Percentiles rank a stretch among this genome's conserved stretches.
Conservation (phyloP, 352 stramenopile species). For the Hyaloperonospora brassicae region DNA sequence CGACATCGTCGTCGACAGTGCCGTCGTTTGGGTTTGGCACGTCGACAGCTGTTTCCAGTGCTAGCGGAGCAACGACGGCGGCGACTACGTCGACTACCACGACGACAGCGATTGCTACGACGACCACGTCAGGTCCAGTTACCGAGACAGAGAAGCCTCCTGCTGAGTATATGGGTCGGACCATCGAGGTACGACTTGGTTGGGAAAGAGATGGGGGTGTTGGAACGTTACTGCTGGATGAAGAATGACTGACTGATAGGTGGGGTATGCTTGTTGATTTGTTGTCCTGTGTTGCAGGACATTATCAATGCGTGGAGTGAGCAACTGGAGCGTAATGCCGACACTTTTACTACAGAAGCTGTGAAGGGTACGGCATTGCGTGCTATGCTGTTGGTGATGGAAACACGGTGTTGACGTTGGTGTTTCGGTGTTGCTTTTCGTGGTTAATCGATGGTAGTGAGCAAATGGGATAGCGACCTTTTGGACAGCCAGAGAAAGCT, state of each 20-base stretch:
- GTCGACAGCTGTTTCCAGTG: conserved; percentile 17
- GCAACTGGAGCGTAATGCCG: conserved; percentile 74
- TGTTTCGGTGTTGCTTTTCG: too few species aligned
- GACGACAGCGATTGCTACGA: too few species aligned
- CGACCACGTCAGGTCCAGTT: too few species aligned
- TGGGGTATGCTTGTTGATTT: too few species aligned
- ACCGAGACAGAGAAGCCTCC: conserved; percentile 56
- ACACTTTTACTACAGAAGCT: conserved; percentile 82
- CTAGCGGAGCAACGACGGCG: conserved; percentile 16
- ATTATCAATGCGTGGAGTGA: conserved; percentile 89
- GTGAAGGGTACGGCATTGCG: conserved; percentile 52
- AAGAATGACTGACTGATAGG: too few species aligned
- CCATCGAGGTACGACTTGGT: conserved; percentile 67
- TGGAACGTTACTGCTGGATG: too few species aligned
- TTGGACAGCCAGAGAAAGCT: conserved; percentile 84
- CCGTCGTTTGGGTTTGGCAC: conserved; percentile 27
- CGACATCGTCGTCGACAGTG: conserved; percentile 10
- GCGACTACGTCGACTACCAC: conserved; percentile 20
- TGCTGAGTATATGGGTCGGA: conserved; percentile 79
- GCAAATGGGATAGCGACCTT: conserved; percentile 74
- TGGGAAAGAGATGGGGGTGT: too few species aligned
- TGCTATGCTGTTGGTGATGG: not conserved
- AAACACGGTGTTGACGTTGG: not conserved
- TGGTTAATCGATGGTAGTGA: too few species aligned
- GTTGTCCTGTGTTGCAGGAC: conserved; percentile 48